Evolutionary conservation across 164 flowering plant species (phyloP).

Genomic region (Magnolia changhungtana): DNA sequence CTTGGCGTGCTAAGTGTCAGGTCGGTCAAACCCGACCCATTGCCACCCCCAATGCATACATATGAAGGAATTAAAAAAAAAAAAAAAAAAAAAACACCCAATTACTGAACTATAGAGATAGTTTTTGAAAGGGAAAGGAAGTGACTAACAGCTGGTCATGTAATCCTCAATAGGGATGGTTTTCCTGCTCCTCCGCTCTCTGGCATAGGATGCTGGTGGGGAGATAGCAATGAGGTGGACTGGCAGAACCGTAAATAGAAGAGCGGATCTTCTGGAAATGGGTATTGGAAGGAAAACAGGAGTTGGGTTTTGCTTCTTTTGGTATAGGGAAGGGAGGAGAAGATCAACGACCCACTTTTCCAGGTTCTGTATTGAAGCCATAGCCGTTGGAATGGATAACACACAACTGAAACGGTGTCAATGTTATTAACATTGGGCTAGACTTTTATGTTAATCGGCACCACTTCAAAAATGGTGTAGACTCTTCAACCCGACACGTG

Average conservation of each 20-base stretch:
- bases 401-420: too few relatives aligned
- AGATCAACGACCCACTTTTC: constrained; percentile 19
- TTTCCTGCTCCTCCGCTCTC: constrained; percentile 72
- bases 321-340: constrained; percentile 14
- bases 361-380: constrained; percentile 43
- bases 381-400: constrained; percentile 25
- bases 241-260: constrained; percentile 52
- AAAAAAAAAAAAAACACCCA: background rate
- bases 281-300: constrained; percentile 28
- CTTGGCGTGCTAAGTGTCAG: too few relatives aligned
- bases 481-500: too few relatives aligned
- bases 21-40: too few relatives aligned
- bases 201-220: constrained; percentile 47
- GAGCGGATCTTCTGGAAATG: constrained; percentile 59
- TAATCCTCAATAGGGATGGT: constrained; percentile 76
- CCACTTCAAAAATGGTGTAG: too few relatives aligned
- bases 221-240: constrained; percentile 32
- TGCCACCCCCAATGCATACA: too few relatives aligned
- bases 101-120: background rate
- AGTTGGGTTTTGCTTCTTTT: constrained; percentile 13
- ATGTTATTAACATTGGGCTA: too few relatives aligned
- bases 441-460: too few relatives aligned
- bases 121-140: background rate
- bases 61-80: too few relatives aligned
- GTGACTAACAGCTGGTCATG: constrained; percentile 49